A percentile compares a stretch with the other conserved stretches of the same genome.
phyloP scores from a whole-genome alignment of 176 grass and related monocot genomes.

The Dactylis glomerata region DNA sequence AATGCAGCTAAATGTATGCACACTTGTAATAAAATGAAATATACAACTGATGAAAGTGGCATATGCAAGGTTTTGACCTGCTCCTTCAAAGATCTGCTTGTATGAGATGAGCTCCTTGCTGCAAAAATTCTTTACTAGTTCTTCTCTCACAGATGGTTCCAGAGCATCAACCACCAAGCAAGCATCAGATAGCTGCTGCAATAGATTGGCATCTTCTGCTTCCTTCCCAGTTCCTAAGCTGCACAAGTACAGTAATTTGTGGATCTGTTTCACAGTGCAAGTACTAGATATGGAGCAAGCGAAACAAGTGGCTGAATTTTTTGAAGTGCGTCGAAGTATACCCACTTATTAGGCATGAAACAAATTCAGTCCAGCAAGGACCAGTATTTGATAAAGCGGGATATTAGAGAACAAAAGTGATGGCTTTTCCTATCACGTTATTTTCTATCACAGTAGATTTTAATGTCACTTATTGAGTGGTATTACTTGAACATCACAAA shows the following conservation, averaged over 20 bases:
- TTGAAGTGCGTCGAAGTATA: neutral
- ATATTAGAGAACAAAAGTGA: neutral
- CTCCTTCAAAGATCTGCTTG: slow-evolving; percentile 97
- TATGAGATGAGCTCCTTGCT: slow-evolving; percentile 98
- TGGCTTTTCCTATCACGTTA: neutral
- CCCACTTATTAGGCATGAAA: neutral
- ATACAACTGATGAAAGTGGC: neutral
- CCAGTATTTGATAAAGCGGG: slow-evolving; percentile 14
- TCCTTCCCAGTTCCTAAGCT: slow-evolving; percentile 99
- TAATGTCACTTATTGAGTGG: neutral
- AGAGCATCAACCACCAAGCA: slow-evolving; percentile 98
- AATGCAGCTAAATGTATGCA: neutral
- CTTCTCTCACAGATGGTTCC: slow-evolving; percentile 94
- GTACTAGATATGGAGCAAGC: slow-evolving; percentile 3
- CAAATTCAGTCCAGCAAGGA: slow-evolving; percentile 9
- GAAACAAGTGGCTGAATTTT: neutral
- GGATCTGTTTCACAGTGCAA: neutral
- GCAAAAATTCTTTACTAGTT: slow-evolving; percentile 98
- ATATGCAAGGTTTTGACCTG: slow-evolving; percentile 56
- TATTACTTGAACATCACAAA: slow-evolving; percentile 10
- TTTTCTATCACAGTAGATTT: neutral
- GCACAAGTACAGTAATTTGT: slow-evolving; percentile 31
- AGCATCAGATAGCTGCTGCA: slow-evolving; percentile 95
- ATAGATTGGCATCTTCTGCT: slow-evolving; percentile 81
- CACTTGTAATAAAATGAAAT: slow-evolving; percentile 19